Base-by-base conservation (phyloP, 495 filamentous ascomycete genomes). In the Rostrohypoxylon terebratum region DNA sequence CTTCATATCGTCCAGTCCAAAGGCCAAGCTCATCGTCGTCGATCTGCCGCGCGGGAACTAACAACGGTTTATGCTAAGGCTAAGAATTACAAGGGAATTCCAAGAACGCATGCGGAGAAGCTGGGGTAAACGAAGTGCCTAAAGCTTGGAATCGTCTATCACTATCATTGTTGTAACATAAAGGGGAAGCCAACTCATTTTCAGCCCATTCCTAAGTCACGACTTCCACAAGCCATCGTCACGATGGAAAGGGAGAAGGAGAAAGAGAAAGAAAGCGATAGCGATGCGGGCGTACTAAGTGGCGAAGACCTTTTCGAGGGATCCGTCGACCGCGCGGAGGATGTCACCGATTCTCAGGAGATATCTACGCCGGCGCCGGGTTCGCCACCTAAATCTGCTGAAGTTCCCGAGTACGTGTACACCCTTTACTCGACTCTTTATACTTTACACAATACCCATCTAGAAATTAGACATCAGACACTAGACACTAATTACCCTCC, bases 351-450 rank as follows among this genome's bases (percentile, higher is more conserved):
- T 4, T 14, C 44, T 28, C 31, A 53, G 36, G 33, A 8, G 36
- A 63, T 51, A n/a, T 11, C n/a, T 8, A 51, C 59, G 16, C 34
- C 63, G 40, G 47, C 25, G 25, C n/a, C 44, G 44, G 21, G 13
- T 18, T 33, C 18, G 1, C 50, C 45, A 4, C 59, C 51, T 23
- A 64, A 64, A 23, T 21, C 40, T 1, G 1, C 6, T 25, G 63
- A 59, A 14, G 51, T 72, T 38, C 69, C 69, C 16, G 69, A 72
- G 69, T 72, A 68, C 1, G 69, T 68, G 45, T 48, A 48, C 40
- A n/a, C 8, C 14, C 31, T 8, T 34, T n/a, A 28, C 28, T 36
- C 33, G 14, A 25, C 21, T 11, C 25, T 51, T 8, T 51, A 48
- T 21, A n/a, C 21, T 13, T 11, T 8, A 3, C n/a, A 31, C 36